These are phyloP conservation scores for Dothideomycetidae sp. DNA, from an alignment of 2,329 filamentous ascomycete genomes.

Conservation along the genomic window DNA sequence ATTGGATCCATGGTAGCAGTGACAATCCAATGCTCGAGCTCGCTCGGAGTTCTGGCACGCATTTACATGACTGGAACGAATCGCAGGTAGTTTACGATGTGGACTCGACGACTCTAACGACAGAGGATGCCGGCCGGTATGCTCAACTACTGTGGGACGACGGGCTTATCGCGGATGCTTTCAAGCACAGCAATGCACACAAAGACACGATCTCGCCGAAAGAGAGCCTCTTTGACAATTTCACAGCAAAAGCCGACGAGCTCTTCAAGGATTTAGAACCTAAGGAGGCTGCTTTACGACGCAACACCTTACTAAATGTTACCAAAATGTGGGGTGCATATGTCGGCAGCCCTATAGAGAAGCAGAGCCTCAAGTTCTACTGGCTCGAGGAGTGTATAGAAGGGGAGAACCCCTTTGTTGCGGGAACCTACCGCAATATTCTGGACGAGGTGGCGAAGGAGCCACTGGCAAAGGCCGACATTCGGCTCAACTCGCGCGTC, in stretches of 20 bases:
- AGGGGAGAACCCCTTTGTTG: conserved; percentile 51
- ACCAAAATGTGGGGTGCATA: conserved; percentile 58
- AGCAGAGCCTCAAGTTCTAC: conserved; percentile 60
- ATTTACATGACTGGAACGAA: conserved; percentile 39
- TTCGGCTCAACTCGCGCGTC: conserved; percentile 38
- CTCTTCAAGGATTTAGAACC: conserved; percentile 24
- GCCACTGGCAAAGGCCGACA: conserved; percentile 39
- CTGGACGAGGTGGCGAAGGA: conserved; percentile 45
- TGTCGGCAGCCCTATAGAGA: conserved; percentile 48
- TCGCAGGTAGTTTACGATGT: conserved; percentile 43
- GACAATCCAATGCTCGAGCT: conserved; percentile 57
- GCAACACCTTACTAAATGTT: conserved; percentile 36
- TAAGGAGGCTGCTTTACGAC: conserved; percentile 32
- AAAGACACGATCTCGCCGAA: conserved; percentile 37
- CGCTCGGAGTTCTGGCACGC: conserved; percentile 45
- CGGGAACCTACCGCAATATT: conserved; percentile 46
- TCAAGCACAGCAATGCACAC: conserved; percentile 48
- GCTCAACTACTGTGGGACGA: conserved; percentile 44
- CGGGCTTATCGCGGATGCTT: conserved; percentile 51
- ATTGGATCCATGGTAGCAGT: conserved; percentile 64
- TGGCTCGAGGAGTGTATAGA: conserved; percentile 69
- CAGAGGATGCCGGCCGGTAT: conserved; percentile 24
- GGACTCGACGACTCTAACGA: conserved; percentile 38
- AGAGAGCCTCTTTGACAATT: conserved; percentile 43
- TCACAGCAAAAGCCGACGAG: conserved; percentile 36